Percentiles rank a stretch among this genome's conserved stretches.
Evolutionary conservation across 1,139 yeast species (phyloP).

Genomic region (Arxiozyma slooffiae): DNA sequence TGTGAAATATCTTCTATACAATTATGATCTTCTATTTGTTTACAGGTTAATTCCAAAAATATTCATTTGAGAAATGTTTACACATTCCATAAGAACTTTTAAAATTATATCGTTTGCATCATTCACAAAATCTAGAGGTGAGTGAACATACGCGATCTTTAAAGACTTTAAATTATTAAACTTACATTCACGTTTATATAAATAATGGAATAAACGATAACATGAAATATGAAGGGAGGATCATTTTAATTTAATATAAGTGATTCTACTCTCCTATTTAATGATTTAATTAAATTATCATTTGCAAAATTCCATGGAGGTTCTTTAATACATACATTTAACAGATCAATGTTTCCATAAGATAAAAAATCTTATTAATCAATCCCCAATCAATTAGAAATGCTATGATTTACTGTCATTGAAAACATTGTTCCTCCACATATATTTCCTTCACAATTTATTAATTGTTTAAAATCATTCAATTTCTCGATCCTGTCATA

Average conservation of each 20-base stretch:
- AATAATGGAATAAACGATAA: not conserved
- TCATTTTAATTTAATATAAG: not conserved
- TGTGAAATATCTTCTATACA: constrained; percentile 38
- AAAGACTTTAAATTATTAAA: constrained; percentile 20
- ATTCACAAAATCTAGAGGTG: constrained; percentile 32
- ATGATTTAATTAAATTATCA: not conserved
- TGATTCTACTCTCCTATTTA: not conserved
- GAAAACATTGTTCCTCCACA: constrained; percentile 21
- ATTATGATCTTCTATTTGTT: constrained; percentile 34
- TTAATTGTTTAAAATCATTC: constrained; percentile 15
- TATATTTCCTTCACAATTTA: constrained; percentile 12
- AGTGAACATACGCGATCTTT: constrained; percentile 37
- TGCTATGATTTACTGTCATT: constrained; percentile 17
- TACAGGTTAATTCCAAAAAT: constrained; percentile 39
- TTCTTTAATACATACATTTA: not conserved
- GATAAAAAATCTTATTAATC: constrained; percentile 12
- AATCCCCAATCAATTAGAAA: constrained; percentile 13
- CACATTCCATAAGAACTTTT: constrained; percentile 21
- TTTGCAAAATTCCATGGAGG: constrained; percentile 1
- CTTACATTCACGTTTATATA: constrained; percentile 1
- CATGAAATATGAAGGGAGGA: not conserved
- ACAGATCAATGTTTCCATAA: constrained; percentile 10
- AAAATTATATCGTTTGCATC: constrained; percentile 26
- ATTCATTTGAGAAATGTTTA: constrained; percentile 29
- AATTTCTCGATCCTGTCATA: constrained; percentile 28